Evolutionary conservation across 768 basidiomycete genomes (phyloP), one percentile per base, ranked within the genome.

Genomic region (Kwoniella botswanensis): DNA sequence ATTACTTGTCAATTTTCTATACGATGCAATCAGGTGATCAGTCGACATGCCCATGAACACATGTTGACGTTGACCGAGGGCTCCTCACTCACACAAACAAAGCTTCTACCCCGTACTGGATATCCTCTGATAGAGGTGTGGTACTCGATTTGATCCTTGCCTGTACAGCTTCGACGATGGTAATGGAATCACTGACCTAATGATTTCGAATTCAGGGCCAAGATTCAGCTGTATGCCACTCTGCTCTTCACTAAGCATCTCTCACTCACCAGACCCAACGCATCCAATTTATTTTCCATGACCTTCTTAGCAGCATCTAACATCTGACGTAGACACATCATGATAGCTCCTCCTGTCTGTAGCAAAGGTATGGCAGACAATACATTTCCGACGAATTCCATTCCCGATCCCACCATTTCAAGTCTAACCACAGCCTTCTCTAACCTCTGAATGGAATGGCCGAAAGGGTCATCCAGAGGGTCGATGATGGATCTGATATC

Each of bases 111-210:
- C 65, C 54, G 7, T 50, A 18, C 24, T 57, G 29, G n/a, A 65
- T 26, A n/a, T 65, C 65, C 11, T 56, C 42, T 43, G 65, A 65
- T 3, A 55, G 53, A 13, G 54, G 53, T 6, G 55, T 55, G 42
- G 54, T 17, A 13, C 55, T 43, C 21, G 65, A 15, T n/a, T 22
- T 55, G 41, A 65, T 41, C 21, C 55, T 41, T 15, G 35, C 53
- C 10, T 65, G 52, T 2, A 65, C 65, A 18, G 65, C 65, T 22
- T 65, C 52, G 10, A 65, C 65, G 41, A 65, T 65, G 18, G 65
- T 65, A 22, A 65, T 65, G n/a, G 65, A 65, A 18, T 65, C 65
- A 43, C 55, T 56, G 42, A 65, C 65, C 65, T 65, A 42, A 26
- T 26, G 26, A 26, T 26, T 2, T 26, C 26, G 26, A 26, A 26